Base-by-base conservation (phyloP, 1,284 basidiomycete species). In the Schizophyllum amplum region DNA sequence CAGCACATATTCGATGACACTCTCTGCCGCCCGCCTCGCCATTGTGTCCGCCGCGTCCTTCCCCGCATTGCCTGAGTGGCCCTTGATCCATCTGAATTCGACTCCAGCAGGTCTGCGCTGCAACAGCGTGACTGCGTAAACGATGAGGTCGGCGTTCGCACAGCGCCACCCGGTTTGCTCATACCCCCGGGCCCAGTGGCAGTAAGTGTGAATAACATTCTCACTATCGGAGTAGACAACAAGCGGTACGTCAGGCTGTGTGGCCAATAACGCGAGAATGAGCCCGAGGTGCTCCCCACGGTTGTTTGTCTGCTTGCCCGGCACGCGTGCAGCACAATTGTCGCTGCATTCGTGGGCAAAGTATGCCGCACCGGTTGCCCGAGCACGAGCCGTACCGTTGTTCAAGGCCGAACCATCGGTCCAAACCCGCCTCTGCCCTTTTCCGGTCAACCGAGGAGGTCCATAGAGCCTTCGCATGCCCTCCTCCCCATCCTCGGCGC, bases 31-130 rank as follows among this genome's bases (percentile, higher is more conserved):
- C 26, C 13, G 9, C 27, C 46, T 53, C 4, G 54, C 54, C 22
- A 55, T 47, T 13, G 15, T 26, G 49, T 54, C 53, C n/a, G 49
- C 49, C 6, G 51, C 56, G 33, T 57, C 56, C 13, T 54, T 57
- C 6, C 23, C 17, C 2, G 5, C 3, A 47, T 57, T 57, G 11
- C 46, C 24, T 4, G 23, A 48, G 24, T 57, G 52, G 2, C 52
- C 52, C 23, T 48, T 47, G 49, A 57, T 46, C 15, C 49, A 47
- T 21, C 25, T 50, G 26, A 55, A 17, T 1, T n/a, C n/a, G 13
- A 57, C 48, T 1, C 11, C 15, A 1, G 47, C 52, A 4, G 25
- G 11, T 1, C 56, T 17, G 5, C 2, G 17, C 4, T 48, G 53
- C 27, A 33, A 13, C 5, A 33, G 27, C 27, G 27, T 33, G 2